Base-by-base conservation (phyloP, 2,329 filamentous ascomycete genomes). In the Gnomoniopsis sp. region DNA sequence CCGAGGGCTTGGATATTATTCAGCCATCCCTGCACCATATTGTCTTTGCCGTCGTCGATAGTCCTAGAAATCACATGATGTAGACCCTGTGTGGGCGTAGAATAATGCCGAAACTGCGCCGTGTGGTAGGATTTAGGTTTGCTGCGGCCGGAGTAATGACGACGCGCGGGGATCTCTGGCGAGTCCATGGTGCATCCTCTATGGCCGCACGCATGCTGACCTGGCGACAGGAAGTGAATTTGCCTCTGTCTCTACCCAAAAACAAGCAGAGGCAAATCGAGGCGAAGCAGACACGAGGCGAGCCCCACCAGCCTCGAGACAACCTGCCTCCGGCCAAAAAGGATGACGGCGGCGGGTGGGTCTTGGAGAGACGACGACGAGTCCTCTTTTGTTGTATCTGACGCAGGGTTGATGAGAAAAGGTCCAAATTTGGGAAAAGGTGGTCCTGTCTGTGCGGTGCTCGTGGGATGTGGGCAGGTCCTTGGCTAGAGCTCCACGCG, bases 21-120 rank as follows among this genome's bases (percentile, higher is more conserved):
- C 14, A 61, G 26, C 59, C 56, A 61, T 15, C n/a, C 47, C 3
- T 53, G 36, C 26, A 61, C 38, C 7, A 58, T 17, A n/a, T 22
- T 22, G 10, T 55, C 33, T 34, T 46, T 58, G 14, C 26, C 43
- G 34, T 26, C 50, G n/a, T 44, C 22, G 38, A 33, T n/a, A 22
- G 41, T 7, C 12, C 17, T 6, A 4, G 48, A 23, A 19, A 10
- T 34, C n/a, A 22, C n/a, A 34, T 44, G 41, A 22, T 26, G 22
- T 36, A 33, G 33, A 23, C 19, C 33, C 30, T 21, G 22, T 48
- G 47, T 41, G 21, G 17, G 55, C 15, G 33, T 30, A 30, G 26
- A 30, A 30, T 30, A 30, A 30, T 30, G 26, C 26, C 26, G 30
- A 15, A n/a, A 6, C 17, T 22, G 55, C 22, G 23, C 46, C 47